Conservation (phyloP, 2,329 filamentous ascomycete genomes). For the Periconia sp. region DNA sequence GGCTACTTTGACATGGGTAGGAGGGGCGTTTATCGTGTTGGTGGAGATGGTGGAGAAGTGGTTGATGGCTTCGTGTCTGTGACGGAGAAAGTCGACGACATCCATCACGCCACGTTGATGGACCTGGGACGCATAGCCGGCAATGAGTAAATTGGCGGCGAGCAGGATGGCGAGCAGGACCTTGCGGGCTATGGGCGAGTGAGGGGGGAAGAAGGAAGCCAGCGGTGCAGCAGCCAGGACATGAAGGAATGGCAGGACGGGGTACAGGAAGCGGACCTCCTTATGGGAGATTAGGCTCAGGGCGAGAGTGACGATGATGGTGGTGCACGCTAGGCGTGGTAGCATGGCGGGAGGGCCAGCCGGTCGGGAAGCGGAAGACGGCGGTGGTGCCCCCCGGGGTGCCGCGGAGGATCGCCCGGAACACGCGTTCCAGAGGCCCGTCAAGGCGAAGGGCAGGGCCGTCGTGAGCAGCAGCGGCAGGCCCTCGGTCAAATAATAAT, state of each 20-base stretch:
- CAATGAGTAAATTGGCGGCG: constrained; percentile 68
- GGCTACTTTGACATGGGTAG: neutral
- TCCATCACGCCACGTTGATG: constrained; percentile 78
- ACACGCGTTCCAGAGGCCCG: constrained; percentile 60
- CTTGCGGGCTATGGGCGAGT: constrained; percentile 45
- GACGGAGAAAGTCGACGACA: constrained; percentile 74
- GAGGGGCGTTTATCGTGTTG: constrained; percentile 46
- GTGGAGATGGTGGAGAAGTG: constrained; percentile 61
- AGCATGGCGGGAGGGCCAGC: constrained; percentile 18
- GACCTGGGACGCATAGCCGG: constrained; percentile 70
- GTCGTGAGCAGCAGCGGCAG: constrained; percentile 85
- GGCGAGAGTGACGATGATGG: constrained; percentile 61
- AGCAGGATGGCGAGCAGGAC: constrained; percentile 58
- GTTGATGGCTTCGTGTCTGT: constrained; percentile 62
- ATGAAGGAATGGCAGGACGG: constrained; percentile 83
- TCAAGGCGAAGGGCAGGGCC: constrained; percentile 72
- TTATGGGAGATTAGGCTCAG: constrained; percentile 89
- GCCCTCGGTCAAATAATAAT: constrained; percentile 92
- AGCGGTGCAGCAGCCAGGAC: constrained; percentile 72
- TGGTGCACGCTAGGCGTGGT: constrained; percentile 38
- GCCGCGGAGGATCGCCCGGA: constrained; percentile 1
- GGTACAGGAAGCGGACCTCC: constrained; percentile 96
- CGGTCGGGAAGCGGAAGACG: neutral
- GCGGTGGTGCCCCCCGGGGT: neutral
- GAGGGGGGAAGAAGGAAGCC: constrained; percentile 62